Conservation (phyloP, 306 rosid species). For the Cucumis cinereus region DNA sequence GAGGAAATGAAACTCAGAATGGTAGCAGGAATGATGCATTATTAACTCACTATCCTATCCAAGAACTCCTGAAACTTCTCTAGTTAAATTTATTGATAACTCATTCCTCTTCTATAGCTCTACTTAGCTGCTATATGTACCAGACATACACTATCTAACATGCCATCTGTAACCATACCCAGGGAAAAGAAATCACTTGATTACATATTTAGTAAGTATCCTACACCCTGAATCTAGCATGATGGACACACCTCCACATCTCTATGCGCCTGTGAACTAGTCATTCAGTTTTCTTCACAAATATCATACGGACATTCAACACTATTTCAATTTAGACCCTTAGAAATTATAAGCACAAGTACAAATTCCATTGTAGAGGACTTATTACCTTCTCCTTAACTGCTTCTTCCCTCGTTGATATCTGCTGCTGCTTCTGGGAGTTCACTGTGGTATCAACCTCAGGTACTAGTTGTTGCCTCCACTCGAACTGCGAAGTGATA, state of each 20-base stretch:
- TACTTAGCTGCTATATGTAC: not conserved
- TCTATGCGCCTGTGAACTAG: not conserved
- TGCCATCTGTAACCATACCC: not conserved
- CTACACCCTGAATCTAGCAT: not conserved
- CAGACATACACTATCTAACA: not conserved
- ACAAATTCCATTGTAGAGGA: not conserved
- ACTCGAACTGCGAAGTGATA: conserved; percentile 85
- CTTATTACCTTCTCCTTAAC: conserved; percentile 64
- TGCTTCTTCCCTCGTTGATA: conserved; percentile 48
- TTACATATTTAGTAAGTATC: not conserved
- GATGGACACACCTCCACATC: not conserved
- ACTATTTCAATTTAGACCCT: not conserved
- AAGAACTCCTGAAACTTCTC: not conserved
- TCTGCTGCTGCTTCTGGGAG: conserved; percentile 49
- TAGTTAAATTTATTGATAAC: not conserved
- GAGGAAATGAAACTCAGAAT: not conserved
- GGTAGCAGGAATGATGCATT: not conserved
- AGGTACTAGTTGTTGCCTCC: conserved; percentile 65
- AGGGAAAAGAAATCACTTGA: not conserved
- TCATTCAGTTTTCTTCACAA: not conserved
- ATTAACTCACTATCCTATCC: not conserved
- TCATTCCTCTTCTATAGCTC: not conserved
- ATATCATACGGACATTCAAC: not conserved
- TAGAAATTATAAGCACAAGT: not conserved
- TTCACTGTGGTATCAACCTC: conserved; percentile 42